These are phyloP conservation scores for Aspergillus conjunctus DNA, from an alignment of 495 filamentous ascomycete genomes.

Conservation along the genomic window DNA sequence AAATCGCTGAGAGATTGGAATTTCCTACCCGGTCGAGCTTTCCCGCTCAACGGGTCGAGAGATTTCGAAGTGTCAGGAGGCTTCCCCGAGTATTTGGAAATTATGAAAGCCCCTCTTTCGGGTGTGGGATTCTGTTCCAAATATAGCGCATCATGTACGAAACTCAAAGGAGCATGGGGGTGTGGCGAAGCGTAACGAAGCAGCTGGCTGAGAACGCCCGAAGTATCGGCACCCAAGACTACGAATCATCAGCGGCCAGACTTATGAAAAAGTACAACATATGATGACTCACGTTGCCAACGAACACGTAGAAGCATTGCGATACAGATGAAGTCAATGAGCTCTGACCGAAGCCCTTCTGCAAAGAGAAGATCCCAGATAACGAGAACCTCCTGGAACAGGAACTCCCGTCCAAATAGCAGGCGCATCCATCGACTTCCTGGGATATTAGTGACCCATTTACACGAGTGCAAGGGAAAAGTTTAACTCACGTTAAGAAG, in stretches of 20 bases:
- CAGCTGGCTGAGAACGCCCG: conserved; percentile 74
- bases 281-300: conserved; percentile 72
- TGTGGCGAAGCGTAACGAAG: conserved; percentile 73
- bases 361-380: conserved; percentile 95
- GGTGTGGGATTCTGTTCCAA: conserved; percentile 73
- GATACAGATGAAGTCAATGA: conserved; percentile 87
- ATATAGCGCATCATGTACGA: conserved; percentile 87
- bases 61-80: conserved; percentile 48
- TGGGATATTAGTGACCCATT: not conserved
- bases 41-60: conserved; percentile 35
- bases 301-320: conserved; percentile 92
- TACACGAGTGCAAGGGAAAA: conserved; percentile 1
- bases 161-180: conserved; percentile 68
- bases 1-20: conserved; percentile 40
- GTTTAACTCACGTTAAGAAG: conserved; percentile 75
- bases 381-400: conserved; percentile 76
- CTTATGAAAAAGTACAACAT: not conserved
- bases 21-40: conserved; percentile 28
- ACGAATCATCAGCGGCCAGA: conserved; percentile 26
- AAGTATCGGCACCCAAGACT: conserved; percentile 89
- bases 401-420: conserved; percentile 90
- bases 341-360: conserved; percentile 75
- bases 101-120: conserved; percentile 70
- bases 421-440: conserved; percentile 89
- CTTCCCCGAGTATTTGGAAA: conserved; percentile 79